A percentile compares a stretch with the other conserved stretches of the same genome.
These are phyloP conservation scores for Pilaira anomala DNA, from an alignment of 192 early-diverging fungal genomes.

Conservation along the genomic window DNA sequence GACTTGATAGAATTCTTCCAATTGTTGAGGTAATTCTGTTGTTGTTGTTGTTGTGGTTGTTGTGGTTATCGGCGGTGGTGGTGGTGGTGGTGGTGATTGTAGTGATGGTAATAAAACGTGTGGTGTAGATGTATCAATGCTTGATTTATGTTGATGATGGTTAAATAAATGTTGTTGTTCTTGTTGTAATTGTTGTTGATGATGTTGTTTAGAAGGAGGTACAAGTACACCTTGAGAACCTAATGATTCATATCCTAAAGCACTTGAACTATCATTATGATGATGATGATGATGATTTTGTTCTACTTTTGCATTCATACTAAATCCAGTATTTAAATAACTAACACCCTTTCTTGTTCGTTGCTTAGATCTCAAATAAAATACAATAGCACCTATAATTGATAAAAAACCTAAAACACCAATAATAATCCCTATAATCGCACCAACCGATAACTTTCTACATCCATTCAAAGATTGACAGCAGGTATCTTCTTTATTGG, in stretches of 20 bases:
- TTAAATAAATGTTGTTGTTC: not conserved
- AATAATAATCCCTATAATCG: slow-evolving; percentile 30
- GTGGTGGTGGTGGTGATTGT: not conserved
- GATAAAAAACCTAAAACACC: slow-evolving; percentile 15
- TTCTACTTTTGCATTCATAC: not conserved
- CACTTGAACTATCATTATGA: slow-evolving; percentile 1
- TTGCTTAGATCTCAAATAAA: not conserved
- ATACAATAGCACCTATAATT: not conserved
- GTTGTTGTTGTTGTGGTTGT: not conserved
- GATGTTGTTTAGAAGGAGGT: not conserved
- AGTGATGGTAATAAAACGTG: too few species aligned
- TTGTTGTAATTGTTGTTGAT: not conserved
- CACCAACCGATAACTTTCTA: slow-evolving; percentile 23
- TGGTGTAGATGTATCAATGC: not conserved
- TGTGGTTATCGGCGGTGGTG: slow-evolving; percentile 1
- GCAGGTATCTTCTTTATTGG: slow-evolving; percentile 21
- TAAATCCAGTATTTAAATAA: not conserved
- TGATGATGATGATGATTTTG: not conserved
- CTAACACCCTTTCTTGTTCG: not conserved
- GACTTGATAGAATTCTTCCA: slow-evolving; percentile 38
- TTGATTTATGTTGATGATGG: slow-evolving; percentile 1
- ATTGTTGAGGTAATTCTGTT: not conserved
- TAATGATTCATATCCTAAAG: slow-evolving; percentile 11
- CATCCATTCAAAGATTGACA: slow-evolving; percentile 18
- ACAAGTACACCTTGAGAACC: slow-evolving; percentile 12